Evolutionary conservation across 176 grass and related monocot species (phyloP).

Genomic region (Triticum dicoccoides): DNA sequence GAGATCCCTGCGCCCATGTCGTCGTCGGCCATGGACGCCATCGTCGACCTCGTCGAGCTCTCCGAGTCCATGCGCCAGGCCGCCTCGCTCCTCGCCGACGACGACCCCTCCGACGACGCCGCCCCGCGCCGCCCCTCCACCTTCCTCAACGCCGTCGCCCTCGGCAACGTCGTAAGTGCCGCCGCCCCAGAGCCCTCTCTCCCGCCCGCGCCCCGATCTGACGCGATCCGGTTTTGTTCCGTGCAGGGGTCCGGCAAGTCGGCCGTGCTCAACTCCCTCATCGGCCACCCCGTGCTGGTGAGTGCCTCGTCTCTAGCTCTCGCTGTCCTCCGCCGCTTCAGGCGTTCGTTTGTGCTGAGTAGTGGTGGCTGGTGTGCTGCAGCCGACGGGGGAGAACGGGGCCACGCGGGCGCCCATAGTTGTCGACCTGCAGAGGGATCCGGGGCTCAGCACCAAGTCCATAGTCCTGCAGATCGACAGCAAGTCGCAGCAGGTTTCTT

Average conservation of each 20-base stretch:
- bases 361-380: slow-evolving; percentile 26
- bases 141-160: slow-evolving; percentile 87
- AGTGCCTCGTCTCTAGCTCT: not conserved
- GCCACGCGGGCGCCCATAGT: slow-evolving; percentile 88
- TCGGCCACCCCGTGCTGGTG: slow-evolving; percentile 95
- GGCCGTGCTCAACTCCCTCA: slow-evolving; percentile 88
- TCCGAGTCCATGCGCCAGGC: slow-evolving; percentile 90
- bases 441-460: slow-evolving; percentile 76
- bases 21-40: slow-evolving; percentile 79
- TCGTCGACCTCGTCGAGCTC: slow-evolving; percentile 85
- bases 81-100: slow-evolving; percentile 83
- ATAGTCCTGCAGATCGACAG: slow-evolving; percentile 90
- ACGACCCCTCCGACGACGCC: slow-evolving; percentile 69
- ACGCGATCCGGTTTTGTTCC: slow-evolving; percentile 28
- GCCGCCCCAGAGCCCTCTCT: not conserved
- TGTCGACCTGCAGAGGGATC: slow-evolving; percentile 75
- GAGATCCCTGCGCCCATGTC: slow-evolving; percentile 56
- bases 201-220: slow-evolving; percentile 24
- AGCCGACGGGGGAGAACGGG: slow-evolving; percentile 97
- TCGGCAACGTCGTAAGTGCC: slow-evolving; percentile 93
- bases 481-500: slow-evolving; percentile 99
- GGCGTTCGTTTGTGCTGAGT: slow-evolving; percentile 9
- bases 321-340: not conserved
- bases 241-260: slow-evolving; percentile 91
- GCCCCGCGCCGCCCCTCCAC: slow-evolving; percentile 67